Evolutionary conservation across 140 eudicot species (phyloP), one percentile per base, ranked within the genome.

Genomic region (Bidens hawaiensis): DNA sequence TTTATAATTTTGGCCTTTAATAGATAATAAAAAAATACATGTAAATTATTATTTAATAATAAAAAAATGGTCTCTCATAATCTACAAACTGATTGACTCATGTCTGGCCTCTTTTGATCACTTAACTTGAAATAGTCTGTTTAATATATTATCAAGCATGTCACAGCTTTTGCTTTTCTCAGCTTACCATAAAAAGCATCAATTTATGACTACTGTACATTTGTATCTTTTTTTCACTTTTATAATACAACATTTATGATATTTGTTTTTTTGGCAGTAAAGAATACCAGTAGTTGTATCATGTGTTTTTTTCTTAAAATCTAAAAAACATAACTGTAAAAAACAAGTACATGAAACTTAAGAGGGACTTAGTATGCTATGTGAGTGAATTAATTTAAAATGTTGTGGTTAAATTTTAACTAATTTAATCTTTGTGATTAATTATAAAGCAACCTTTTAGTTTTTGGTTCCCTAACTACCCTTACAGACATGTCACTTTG

Each of bases 71-170:
- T 6, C 5, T 17, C n/a, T 14, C 15, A 21, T 64, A 34, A 31
- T 46, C 16, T 8, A 61, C 15, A 18, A 38, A 38, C 22, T 58
- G 57, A 49, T 66, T 58, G 69, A 66, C 58, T 59, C 69, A 14
- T 65, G 68, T 65, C 73, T 73, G 63, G 62, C 64, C 57, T 65
- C 15, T 57, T 73, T 73, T 73, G 28, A 48, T 47, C 47, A 73
- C 36, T 36, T 48, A 73, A 57, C 73, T 73, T 73, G 54, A 65
- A 58, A 34, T 26, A 28, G 78, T 58, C 27, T 73, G 73, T 58
- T 73, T 65, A 45, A 58, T 73, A 45, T 72, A 40, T 34, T 47
- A n/a, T 56, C 70, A 73, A 65, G 63, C 68, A 56, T 57, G 68
- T 58, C 61, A 73, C 64, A 48, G 74, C 74, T 21, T 74, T 67